Base-by-base conservation (phyloP, 352 stramenopile species). In the Phytophthora pluvialis region DNA sequence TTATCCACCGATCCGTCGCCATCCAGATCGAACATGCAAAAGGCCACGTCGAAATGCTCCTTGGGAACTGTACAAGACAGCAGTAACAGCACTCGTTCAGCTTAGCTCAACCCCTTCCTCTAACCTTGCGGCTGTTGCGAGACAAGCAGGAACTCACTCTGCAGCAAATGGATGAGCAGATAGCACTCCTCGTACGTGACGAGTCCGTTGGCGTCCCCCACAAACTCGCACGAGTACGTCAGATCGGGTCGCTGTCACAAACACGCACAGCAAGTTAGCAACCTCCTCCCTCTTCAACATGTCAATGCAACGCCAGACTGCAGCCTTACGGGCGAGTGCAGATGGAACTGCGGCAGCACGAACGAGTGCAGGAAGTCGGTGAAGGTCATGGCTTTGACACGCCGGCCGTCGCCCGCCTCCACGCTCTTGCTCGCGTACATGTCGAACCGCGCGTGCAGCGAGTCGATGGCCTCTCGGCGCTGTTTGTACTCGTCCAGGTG, bases 171-270 rank as follows among this genome's bases (percentile, higher is more conserved):
- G 48, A 89, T 72, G 29, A 94, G 79, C 54, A 92, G 60, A 59
- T 89, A 90, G 70, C 81, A 94, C 67, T 94, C 86, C 59, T 94
- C 81, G 66, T 84, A 93, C 45, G 80, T 88, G 57, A 94, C 90
- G 35, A 94, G 74, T 8, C 81, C 85, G 42, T 90, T 78, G 15
- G 64, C 72, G 45, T 94, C 71, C 28, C 86, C 86, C 43, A 90
- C 73, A 72, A 93, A 93, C 35, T 92, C 81, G 52, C 83, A 91
- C 60, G 61, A 67, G 61, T 92, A 90, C 64, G 75, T 62, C n/a
- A 86, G 36, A 54, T 86, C 72, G 18, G 75, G 60, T 4, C 73
- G 72, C 86, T 94, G n/a, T 60, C 13, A 38, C 21, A 15, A 26
- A 6, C 21, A 21, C 21, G 21, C 21, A 33, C 8, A 53, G 4